Base-by-base conservation (phyloP, 2,329 filamentous ascomycete genomes). In the Paecilomyces formosus region DNA sequence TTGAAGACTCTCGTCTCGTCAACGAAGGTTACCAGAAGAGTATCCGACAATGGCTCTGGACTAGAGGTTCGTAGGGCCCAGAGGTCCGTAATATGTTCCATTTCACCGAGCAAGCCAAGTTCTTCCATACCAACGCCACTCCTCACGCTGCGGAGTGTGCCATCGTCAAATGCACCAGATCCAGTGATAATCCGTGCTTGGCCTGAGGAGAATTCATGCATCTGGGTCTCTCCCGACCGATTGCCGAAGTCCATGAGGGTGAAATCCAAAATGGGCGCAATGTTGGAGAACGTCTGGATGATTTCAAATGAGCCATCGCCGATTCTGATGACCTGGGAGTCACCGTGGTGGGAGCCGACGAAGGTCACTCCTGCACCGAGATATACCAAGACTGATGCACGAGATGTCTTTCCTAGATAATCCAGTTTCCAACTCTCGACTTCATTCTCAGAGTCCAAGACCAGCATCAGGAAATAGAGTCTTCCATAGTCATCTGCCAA, bases 181-280 rank as follows among this genome's bases (percentile, higher is more conserved):
- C 92, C 93, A 1, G 93, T 92, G 11, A 99, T 91, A 61, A 99
- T 89, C 45, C 92, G 85, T 53, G 94, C 92, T 74, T 99, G 93
- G 0, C 94, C 94, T 0, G 93, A 96, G 0, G 92, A 96, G 68
- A 96, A 99, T 62, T 94, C 90, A 67, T 94, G 95, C 2, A 88
- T 88, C 18, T 90, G 87, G 8, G 82, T 85, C 62, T 94, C 88
- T 22, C 88, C 88, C 60, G 90, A 87, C 58, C 90, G 82, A 65
- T 91, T 92, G 0, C 92, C 93, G 81, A 97, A 89, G 68, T 97
- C 94, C 91, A 97, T 96, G 15, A 99, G 85, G 0, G 89, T 88
- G 66, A 99, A 97, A 70, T 99, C 94, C 45, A 97, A 77, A 50
- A 99, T 89, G 0, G 94, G 94, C 0, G 89, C 92, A 65, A 97